phyloP scores from a whole-genome alignment of 148 eudicot genomes.

The Chenopodium quinoa region DNA sequence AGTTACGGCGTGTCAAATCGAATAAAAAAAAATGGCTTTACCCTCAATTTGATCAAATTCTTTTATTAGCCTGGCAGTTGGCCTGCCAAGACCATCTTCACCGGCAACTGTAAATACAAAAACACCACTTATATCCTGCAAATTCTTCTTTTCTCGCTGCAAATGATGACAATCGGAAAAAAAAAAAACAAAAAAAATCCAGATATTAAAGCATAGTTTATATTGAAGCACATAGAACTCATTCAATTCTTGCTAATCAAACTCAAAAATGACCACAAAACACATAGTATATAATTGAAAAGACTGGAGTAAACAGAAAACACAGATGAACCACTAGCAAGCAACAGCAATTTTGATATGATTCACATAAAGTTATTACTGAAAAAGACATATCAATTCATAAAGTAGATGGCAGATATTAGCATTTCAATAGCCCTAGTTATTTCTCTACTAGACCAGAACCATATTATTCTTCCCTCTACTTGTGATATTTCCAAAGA shows the following conservation, averaged over 20 bases:
- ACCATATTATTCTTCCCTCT: background rate
- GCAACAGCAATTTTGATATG: background rate
- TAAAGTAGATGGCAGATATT: background rate
- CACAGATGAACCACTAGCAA: background rate
- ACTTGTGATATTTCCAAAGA: background rate
- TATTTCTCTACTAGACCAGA: background rate
- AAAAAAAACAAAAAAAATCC: background rate
- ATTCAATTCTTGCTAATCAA: background rate
- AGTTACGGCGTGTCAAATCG: background rate
- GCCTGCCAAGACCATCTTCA: constrained; percentile 70
- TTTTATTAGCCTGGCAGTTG: constrained; percentile 85
- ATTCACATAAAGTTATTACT: background rate
- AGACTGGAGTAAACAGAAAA: background rate
- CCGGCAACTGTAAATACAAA: constrained; percentile 78
- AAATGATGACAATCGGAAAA: constrained; percentile 4
- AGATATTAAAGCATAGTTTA: background rate
- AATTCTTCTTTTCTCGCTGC: constrained; percentile 89
- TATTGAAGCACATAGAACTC: background rate
- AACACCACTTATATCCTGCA: constrained; percentile 77
- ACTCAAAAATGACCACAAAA: background rate
- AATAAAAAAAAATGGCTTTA: constrained; percentile 21
- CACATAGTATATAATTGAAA: background rate
- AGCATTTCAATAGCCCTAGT: background rate
- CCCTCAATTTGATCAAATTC: constrained; percentile 80
- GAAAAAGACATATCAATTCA: background rate